Conservation (phyloP, 495 filamentous ascomycete species). For the Penicillium alfredii region DNA sequence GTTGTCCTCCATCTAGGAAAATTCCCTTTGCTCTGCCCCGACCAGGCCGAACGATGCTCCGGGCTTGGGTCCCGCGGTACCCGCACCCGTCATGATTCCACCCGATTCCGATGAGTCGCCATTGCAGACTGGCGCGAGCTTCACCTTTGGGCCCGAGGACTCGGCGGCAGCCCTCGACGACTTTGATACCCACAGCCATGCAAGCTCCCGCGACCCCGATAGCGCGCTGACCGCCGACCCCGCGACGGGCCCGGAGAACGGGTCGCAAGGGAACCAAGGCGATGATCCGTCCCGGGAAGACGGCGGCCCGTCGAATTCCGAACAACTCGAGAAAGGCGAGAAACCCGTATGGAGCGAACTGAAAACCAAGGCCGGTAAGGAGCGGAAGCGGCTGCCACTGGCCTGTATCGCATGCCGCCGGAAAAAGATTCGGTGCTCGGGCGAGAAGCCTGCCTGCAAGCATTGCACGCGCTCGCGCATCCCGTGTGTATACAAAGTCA, state of each 20-base stretch:
- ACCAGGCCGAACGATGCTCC: conserved; percentile 36
- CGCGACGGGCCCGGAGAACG: conserved; percentile 17
- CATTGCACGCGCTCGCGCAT: conserved; percentile 91
- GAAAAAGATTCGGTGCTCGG: conserved; percentile 97
- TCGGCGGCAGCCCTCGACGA: conserved; percentile 27
- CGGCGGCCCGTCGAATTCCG: conserved; percentile 51
- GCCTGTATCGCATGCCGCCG: conserved; percentile 94
- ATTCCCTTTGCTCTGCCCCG: conserved; percentile 5
- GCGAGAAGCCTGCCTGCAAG: conserved; percentile 95
- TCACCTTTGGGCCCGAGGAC: conserved; percentile 28
- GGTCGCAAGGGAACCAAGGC: conserved; percentile 15
- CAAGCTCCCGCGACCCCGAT: conserved; percentile 40
- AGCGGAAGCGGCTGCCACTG: conserved; percentile 85
- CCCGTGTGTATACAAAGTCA: conserved; percentile 98
- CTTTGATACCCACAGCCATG: conserved; percentile 40
- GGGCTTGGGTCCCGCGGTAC: conserved; percentile 34
- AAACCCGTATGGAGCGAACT: conserved; percentile 86
- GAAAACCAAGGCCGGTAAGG: conserved; percentile 97
- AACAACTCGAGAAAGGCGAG: conserved; percentile 32
- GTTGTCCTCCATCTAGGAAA: not conserved
- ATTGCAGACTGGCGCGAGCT: conserved; percentile 25
- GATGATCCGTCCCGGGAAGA: conserved; percentile 21
- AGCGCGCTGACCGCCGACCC: conserved; percentile 26
- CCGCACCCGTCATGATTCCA: conserved; percentile 42
- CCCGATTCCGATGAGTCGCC: conserved; percentile 36